Conservation (phyloP, 1,284 basidiomycete genomes). For the Schizopora paradoxa region DNA sequence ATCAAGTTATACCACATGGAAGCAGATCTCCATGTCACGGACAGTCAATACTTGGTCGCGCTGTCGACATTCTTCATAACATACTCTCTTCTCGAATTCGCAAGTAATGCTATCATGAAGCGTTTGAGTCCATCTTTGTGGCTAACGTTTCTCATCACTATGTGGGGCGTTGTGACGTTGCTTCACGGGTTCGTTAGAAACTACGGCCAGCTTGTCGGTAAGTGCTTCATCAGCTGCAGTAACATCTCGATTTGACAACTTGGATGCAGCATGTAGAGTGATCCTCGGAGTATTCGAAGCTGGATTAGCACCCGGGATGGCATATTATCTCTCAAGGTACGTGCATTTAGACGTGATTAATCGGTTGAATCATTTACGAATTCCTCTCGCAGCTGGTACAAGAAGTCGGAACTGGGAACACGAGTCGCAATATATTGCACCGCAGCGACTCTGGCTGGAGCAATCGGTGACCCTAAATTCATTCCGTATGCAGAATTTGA, state of each 20-base stretch:
- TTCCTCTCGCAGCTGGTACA: conserved; percentile 19
- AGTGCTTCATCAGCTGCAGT: conserved; percentile 21
- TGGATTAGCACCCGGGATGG: conserved; percentile 22
- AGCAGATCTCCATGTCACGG: conserved; percentile 17
- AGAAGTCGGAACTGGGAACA: conserved; percentile 22
- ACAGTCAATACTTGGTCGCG: conserved; percentile 21
- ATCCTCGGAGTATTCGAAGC: conserved; percentile 23
- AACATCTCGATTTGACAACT: conserved; percentile 7
- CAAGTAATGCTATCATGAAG: conserved; percentile 23
- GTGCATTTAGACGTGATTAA: not conserved
- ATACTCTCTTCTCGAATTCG: conserved; percentile 12
- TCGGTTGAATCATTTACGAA: not conserved
- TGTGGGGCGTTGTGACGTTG: conserved; percentile 27
- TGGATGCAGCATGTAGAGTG: not conserved
- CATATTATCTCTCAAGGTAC: conserved; percentile 16
- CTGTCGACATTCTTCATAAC: conserved; percentile 20
- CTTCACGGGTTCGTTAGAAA: conserved; percentile 46
- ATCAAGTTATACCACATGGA: conserved; percentile 21
- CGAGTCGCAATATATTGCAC: conserved; percentile 26
- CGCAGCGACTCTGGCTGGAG: conserved; percentile 22
- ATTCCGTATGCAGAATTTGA: not conserved
- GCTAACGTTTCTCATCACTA: conserved; percentile 22
- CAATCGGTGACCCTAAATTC: conserved; percentile 15
- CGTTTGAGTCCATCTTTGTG: conserved; percentile 29
- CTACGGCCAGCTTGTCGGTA: conserved; percentile 45